Evolutionary conservation across 176 grass and related monocot species (phyloP), one percentile per base, ranked within the genome.

Genomic region (Musa schizocarpa): DNA sequence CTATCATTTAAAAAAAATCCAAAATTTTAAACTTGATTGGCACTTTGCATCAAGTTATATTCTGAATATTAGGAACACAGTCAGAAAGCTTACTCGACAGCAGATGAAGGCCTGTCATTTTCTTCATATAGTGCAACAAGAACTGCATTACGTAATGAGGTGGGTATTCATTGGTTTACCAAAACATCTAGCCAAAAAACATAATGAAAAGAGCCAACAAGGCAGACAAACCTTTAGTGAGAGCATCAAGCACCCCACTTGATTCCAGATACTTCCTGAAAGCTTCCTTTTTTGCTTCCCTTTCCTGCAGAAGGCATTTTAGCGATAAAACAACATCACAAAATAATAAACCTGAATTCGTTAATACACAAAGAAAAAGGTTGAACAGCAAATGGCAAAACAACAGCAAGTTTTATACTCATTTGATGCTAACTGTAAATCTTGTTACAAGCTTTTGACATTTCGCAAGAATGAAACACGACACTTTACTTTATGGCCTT

Each of bases 211-310:
- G 12, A 23, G 68, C 24, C 25, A 65, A 53, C 72, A 80, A 20
- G 20, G 2, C 27, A 78, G 8, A 20, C 68, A 65, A 85, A 97
- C 94, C 94, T 89, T 93, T 98, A 0, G 95, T 98, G 51, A 98
- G 88, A 52, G 88, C 85, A 89, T 98, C 95, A 1, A 98, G 86
- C 66, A 98, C 95, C 19, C 90, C 95, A 17, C 90, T 93, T 53
- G 95, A 91, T 25, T 98, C 90, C 65, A 98, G 88, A 72, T 98
- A 98, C 78, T 98, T 98, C 70, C 94, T 92, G 74, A 98, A 98
- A 0, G 84, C 78, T 76, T 98, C 94, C 80, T 98, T 98, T 86
- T 93, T 93, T 27, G 86, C 88, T 66, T 98, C 94, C 56, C 86
- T 83, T 68, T 98, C 90, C 94, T 93, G 77, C 48, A 82, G 69